phyloP scores from a whole-genome alignment of 1,139 yeast genomes.

The Pichia sp. region DNA sequence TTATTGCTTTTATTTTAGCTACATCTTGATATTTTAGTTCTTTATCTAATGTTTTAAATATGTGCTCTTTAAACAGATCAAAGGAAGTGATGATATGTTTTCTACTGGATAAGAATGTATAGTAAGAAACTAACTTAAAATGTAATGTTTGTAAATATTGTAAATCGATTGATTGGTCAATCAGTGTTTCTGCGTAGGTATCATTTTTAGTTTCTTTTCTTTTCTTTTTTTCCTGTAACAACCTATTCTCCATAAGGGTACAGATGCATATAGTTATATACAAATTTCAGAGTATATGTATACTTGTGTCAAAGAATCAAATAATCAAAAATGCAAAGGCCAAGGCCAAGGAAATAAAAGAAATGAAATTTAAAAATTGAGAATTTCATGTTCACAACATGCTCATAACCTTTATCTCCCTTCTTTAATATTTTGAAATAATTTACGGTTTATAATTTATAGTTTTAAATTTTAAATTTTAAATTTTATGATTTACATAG shows the following conservation, averaged over 20 bases:
- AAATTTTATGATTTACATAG: no score
- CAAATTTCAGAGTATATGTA: no score
- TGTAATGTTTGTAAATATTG: constrained; percentile 38
- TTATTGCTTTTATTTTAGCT: constrained; percentile 54
- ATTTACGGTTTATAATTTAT: no score
- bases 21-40: constrained; percentile 43
- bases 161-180: constrained; percentile 18
- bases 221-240: constrained; percentile 4
- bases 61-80: constrained; percentile 42
- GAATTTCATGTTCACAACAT: no score
- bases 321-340: no score
- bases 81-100: constrained; percentile 52
- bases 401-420: no score
- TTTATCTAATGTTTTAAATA: constrained; percentile 39
- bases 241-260: constrained; percentile 1
- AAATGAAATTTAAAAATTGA: no score
- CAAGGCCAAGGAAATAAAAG: no score
- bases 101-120: constrained; percentile 49
- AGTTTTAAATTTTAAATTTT: no score
- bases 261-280: no score
- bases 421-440: no score
- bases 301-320: no score
- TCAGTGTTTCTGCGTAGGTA: neutral
- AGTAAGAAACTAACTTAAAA: constrained; percentile 46
- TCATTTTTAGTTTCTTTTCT: neutral